Conservation (phyloP, 306 rosid species). For the Elaeagnus macrophylla region DNA sequence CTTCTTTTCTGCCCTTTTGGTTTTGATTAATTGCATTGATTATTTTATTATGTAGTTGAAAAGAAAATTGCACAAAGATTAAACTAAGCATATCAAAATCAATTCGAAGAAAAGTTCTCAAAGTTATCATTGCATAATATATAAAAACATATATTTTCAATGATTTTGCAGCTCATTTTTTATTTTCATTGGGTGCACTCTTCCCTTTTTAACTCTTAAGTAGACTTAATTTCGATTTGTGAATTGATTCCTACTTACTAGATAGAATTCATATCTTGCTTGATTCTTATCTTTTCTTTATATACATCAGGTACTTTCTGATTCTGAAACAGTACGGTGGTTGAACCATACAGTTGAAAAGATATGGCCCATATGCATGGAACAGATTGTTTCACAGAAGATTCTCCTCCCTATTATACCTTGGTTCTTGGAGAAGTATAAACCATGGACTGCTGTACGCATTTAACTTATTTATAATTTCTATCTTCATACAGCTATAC, state of each 20-base stretch:
- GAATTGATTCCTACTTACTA: not conserved
- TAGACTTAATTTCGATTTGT: constrained; percentile 4
- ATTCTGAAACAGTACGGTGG: constrained; percentile 96
- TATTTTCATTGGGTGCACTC: not conserved
- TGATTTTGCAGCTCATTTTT: constrained; percentile 6
- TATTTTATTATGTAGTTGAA: not conserved
- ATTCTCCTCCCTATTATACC: constrained; percentile 90
- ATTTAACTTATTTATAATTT: constrained; percentile 17
- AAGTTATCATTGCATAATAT: too few species aligned
- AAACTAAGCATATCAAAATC: not conserved
- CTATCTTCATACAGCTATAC: constrained; percentile 8
- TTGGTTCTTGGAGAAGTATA: constrained; percentile 97
- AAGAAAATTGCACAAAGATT: constrained; percentile 3
- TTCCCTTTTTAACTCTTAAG: not conserved
- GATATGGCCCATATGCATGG: constrained; percentile 99
- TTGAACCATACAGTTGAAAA: constrained; percentile 88
- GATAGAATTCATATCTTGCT: not conserved
- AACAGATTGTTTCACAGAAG: constrained; percentile 77
- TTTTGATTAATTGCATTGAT: constrained; percentile 3
- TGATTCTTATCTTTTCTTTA: not conserved
- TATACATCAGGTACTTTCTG: constrained; percentile 73
- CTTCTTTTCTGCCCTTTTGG: constrained; percentile 2
- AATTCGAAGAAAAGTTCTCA: not conserved
- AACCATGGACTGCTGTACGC: constrained; percentile 99
- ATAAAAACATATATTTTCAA: not conserved